Percentiles rank a stretch among this genome's conserved stretches.
phyloP scores from a whole-genome alignment of 192 early-diverging fungal genomes.

The Coemansia biformis region DNA sequence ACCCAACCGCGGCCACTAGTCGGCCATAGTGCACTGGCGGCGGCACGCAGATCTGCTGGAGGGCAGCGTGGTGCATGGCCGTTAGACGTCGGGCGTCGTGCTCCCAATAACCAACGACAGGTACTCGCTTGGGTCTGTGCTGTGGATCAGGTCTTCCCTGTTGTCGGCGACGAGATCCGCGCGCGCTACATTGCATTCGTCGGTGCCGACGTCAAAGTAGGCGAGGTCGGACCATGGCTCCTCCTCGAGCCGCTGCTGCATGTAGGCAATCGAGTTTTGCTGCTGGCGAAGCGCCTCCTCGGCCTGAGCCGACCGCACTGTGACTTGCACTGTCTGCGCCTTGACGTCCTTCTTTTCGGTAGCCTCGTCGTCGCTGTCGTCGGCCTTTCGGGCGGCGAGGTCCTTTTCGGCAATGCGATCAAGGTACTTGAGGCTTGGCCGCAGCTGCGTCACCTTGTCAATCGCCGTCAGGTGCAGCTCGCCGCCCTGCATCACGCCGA shows the following conservation, averaged over 20 bases:
- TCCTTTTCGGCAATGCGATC: constrained; percentile 85
- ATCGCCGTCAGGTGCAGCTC: constrained; percentile 86
- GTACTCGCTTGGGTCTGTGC: constrained; percentile 30
- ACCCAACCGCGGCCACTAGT: too few species aligned
- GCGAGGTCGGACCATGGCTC: constrained; percentile 66
- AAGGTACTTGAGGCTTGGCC: constrained; percentile 83
- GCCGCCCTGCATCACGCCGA: constrained; percentile 73
- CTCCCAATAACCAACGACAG: constrained; percentile 33
- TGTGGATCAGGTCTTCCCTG: constrained; percentile 22
- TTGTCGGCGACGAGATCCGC: constrained; percentile 29
- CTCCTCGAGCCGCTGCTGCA: constrained; percentile 60
- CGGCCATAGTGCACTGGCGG: too few species aligned
- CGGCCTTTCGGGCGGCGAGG: constrained; percentile 58
- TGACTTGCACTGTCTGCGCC: constrained; percentile 47
- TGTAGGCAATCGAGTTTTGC: constrained; percentile 52
- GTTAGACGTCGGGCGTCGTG: constrained; percentile 19
- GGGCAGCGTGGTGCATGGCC: too few species aligned
- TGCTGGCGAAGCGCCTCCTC: constrained; percentile 58
- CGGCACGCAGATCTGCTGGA: too few species aligned
- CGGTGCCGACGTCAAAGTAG: constrained; percentile 54
- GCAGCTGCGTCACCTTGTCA: constrained; percentile 67
- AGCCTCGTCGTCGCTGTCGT: constrained; percentile 66
- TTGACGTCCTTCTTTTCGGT: constrained; percentile 49
- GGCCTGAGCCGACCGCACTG: constrained; percentile 57
- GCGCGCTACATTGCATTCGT: constrained; percentile 18